Evolutionary conservation across 2,329 filamentous ascomycete genomes (phyloP).

Genomic region (Fusarium concolor): DNA sequence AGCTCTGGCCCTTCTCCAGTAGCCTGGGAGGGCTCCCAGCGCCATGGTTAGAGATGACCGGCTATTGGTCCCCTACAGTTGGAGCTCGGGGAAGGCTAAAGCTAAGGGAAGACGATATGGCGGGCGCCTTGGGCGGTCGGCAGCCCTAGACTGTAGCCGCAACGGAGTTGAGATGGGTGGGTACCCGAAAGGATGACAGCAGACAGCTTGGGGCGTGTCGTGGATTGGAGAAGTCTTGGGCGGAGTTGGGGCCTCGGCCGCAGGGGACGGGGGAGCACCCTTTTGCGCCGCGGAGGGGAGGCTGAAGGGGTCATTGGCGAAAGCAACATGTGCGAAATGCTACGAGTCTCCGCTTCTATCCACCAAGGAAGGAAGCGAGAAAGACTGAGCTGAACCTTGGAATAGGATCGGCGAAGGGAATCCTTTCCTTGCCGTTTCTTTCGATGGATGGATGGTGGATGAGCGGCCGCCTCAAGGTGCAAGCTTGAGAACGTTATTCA

Average conservation of each 20-base stretch:
- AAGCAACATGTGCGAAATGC: constrained; percentile 13
- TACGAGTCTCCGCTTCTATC: constrained; percentile 6
- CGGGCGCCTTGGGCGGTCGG: constrained; percentile 11
- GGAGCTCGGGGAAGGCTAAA: constrained; percentile 22
- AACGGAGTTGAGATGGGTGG: constrained; percentile 21
- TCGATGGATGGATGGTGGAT: constrained; percentile 2
- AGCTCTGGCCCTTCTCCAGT: constrained; percentile 15
- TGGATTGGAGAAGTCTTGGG: constrained; percentile 27
- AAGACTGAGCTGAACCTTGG: not conserved
- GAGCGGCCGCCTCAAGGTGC: constrained; percentile 4
- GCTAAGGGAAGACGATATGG: constrained; percentile 17
- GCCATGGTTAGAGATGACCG: constrained; percentile 26
- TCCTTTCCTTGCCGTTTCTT: not conserved
- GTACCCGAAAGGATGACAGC: constrained; percentile 28
- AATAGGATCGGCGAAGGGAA: not conserved
- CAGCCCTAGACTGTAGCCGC: constrained; percentile 29
- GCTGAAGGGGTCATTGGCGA: constrained; percentile 7
- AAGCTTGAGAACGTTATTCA: not conserved
- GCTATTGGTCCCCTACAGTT: constrained; percentile 32
- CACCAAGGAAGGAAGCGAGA: constrained; percentile 1
- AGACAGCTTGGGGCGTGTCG: constrained; percentile 19
- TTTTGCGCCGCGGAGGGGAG: constrained; percentile 26
- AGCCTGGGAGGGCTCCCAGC: constrained; percentile 32
- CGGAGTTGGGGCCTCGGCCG: constrained; percentile 15
- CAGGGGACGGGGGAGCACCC: constrained; percentile 33